phyloP scores from a whole-genome alignment of 1,284 basidiomycete species.

The Apiotrichum domesticum region DNA sequence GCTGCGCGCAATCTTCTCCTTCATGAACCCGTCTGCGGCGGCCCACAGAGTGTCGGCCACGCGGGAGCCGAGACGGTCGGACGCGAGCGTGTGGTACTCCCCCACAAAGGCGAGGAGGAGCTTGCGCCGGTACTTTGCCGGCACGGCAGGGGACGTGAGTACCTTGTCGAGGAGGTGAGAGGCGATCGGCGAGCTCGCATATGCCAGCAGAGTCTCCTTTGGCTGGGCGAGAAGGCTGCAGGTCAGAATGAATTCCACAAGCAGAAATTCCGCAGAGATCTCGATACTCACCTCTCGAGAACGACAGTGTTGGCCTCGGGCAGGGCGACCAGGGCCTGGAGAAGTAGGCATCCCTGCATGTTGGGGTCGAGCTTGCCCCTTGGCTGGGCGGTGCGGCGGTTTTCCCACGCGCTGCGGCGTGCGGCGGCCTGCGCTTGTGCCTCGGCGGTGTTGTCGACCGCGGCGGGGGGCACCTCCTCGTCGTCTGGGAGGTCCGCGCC shows the following conservation, averaged over 20 bases:
- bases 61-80: constrained; percentile 80
- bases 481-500: constrained; percentile 25
- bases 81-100: constrained; percentile 67
- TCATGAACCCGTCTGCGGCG: constrained; percentile 79
- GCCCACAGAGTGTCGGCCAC: constrained; percentile 83
- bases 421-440: constrained; percentile 34
- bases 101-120: constrained; percentile 70
- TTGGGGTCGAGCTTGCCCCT: constrained; percentile 54
- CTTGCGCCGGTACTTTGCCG: constrained; percentile 61
- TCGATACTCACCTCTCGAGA: constrained; percentile 49
- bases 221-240: constrained; percentile 53
- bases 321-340: constrained; percentile 72
- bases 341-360: constrained; percentile 75
- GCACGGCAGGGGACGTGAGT: constrained; percentile 62
- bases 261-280: not conserved
- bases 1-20: constrained; percentile 82
- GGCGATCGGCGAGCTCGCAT: constrained; percentile 65
- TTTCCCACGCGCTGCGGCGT: constrained; percentile 37
- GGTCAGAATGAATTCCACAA: not conserved
- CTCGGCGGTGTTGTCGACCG: constrained; percentile 36
- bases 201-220: constrained; percentile 57
- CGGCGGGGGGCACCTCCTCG: constrained; percentile 14
- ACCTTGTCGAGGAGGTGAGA: constrained; percentile 77
- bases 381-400: constrained; percentile 32
- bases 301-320: constrained; percentile 60